A percentile compares a stretch with the other conserved stretches of the same genome.
These are phyloP conservation scores for Cyberlindnera suaveolens DNA, from an alignment of 805 yeast genomes.

Conservation along the genomic window DNA sequence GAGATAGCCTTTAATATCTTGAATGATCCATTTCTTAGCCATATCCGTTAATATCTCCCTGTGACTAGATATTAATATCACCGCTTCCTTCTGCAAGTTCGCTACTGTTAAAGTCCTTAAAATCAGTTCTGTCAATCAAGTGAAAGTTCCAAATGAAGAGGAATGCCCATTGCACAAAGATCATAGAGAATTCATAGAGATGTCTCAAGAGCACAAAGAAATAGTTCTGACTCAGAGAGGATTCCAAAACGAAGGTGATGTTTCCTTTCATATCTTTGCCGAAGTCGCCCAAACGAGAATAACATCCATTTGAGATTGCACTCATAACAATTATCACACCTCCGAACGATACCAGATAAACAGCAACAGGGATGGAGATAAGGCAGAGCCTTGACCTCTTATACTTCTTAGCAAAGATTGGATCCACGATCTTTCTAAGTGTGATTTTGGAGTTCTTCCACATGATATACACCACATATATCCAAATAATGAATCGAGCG, in stretches of 20 bases:
- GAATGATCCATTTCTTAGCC: not conserved
- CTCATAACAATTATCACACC: not conserved
- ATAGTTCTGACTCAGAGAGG: conserved; percentile 4
- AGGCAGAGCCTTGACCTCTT: conserved; percentile 1
- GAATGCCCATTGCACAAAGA: conserved; percentile 9
- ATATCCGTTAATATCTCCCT: too few species aligned
- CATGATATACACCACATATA: conserved; percentile 15
- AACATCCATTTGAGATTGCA: not conserved
- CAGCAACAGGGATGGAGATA: conserved; percentile 7
- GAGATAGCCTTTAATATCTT: not conserved
- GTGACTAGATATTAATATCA: not conserved
- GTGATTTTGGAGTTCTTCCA: conserved; percentile 13
- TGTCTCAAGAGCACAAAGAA: conserved; percentile 9
- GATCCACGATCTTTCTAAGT: conserved; percentile 10
- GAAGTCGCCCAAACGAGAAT: not conserved
- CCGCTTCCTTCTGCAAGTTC: conserved; percentile 6
- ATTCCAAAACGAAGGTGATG: conserved; percentile 1
- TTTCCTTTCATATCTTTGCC: not conserved
- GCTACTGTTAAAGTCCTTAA: conserved; percentile 7
- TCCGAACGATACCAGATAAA: not conserved
- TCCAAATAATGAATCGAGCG: conserved; percentile 8
- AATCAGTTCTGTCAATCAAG: conserved; percentile 6
- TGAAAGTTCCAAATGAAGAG: conserved; percentile 9
- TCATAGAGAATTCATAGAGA: conserved; percentile 8
- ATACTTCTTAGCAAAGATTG: conserved; percentile 10